phyloP scores from a whole-genome alignment of 2,329 filamentous ascomycete genomes.

The Fusarium haematococcum region DNA sequence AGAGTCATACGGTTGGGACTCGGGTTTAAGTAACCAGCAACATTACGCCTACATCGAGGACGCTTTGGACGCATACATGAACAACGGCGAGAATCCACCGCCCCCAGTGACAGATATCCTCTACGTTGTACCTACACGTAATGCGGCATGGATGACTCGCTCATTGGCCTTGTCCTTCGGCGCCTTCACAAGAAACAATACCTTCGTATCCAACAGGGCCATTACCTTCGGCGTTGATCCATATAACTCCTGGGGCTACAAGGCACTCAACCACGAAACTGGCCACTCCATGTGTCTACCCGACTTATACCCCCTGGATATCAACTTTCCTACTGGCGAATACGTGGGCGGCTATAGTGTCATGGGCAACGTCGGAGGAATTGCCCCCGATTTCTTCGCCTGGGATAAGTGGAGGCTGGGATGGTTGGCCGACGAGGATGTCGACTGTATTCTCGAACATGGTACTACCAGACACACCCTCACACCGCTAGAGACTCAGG shows the following conservation, averaged over 20 bases:
- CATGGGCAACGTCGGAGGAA: conserved; percentile 51
- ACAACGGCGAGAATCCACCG: not conserved
- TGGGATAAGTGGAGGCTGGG: conserved; percentile 56
- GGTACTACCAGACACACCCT: conserved; percentile 45
- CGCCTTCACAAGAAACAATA: not conserved
- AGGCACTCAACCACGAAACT: conserved; percentile 53
- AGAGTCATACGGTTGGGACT: conserved; percentile 43
- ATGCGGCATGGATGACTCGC: conserved; percentile 9
- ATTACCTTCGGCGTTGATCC: conserved; percentile 49
- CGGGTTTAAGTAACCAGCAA: conserved; percentile 3
- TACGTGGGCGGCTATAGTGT: conserved; percentile 53
- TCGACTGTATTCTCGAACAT: conserved; percentile 47
- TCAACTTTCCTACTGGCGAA: conserved; percentile 35
- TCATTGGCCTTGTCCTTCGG: conserved; percentile 11
- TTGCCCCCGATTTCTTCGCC: conserved; percentile 51
- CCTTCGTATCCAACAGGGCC: conserved; percentile 37
- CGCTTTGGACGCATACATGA: conserved; percentile 24
- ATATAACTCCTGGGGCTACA: conserved; percentile 47
- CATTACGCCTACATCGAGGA: conserved; percentile 26
- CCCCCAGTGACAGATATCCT: conserved; percentile 23
- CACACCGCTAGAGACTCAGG: conserved; percentile 15
- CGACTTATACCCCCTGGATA: conserved; percentile 50
- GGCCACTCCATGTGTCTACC: conserved; percentile 54
- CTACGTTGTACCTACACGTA: conserved; percentile 27
- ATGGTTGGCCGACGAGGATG: conserved; percentile 49